Base-by-base conservation (phyloP, 2,329 filamentous ascomycete genomes). In the Xylariaceae sp. region DNA sequence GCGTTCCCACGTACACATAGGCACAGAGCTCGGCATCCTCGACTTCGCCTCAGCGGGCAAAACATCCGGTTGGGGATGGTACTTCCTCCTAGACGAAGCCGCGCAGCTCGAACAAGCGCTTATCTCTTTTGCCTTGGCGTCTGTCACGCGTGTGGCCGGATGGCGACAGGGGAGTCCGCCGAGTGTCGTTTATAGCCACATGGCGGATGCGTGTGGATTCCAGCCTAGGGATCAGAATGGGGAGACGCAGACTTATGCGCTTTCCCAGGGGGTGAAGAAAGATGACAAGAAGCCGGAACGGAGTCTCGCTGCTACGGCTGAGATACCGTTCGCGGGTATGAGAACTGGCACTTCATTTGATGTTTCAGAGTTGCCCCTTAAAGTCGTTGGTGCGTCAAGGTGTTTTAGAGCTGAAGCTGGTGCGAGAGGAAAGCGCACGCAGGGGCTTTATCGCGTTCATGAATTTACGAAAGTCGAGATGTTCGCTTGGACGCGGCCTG, bases 391-490 rank as follows among this genome's bases (percentile, higher is more conserved):
- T 14, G 82, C 87, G 1, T 95, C 88, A 45, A 79, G 93, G n/a
- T 95, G 91, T 73, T 98, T 94, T 68, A 86, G 93, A 42, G 93
- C 93, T 36, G 93, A 98, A 70, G 93, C 93, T 0, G 93, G 93
- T 23, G 88, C 90, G 1, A 78, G 92, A 32, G 93, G 93, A 22
- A 83, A 86, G 20, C 88, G 93, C 57, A 95, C 91, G 2, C 96
- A 95, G 69, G 93, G 93, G 5, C 72, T 98, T 2, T 98, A 97
- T 69, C 85, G 93, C 22, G 93, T 98, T 3, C 93, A 98, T 68
- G 93, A 98, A 68, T 98, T 98, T 68, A 95, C 90, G 22, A 98
- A 98, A 66, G 92, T 98, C 0, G 93, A 98, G 67, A 83, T 98
- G 75, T 97, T 98, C 64, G 90, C 86, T 0, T 98, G 93, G 93